These are phyloP conservation scores for Ganoderma sinense DNA, from an alignment of 1,284 basidiomycete species.

Conservation along the genomic window DNA sequence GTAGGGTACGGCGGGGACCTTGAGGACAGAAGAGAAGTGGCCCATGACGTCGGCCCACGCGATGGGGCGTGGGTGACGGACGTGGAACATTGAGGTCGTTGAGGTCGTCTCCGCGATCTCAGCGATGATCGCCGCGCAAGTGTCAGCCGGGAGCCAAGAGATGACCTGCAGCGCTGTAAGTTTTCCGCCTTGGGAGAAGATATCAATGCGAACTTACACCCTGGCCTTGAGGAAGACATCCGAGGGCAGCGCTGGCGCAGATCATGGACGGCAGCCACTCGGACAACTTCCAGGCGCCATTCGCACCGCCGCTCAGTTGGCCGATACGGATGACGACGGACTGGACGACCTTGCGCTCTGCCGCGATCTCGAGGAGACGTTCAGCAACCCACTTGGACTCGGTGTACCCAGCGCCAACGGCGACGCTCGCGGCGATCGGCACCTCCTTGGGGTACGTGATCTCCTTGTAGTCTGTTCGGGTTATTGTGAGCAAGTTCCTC, in stretches of 20 bases:
- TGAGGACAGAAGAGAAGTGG: not conserved
- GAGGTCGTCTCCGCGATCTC: not conserved
- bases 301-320: not conserved
- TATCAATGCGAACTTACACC: not conserved
- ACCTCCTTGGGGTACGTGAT: not conserved
- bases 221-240: not conserved
- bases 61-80: constrained; percentile 7
- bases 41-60: constrained; percentile 1
- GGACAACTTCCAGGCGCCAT: not conserved
- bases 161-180: not conserved
- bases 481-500: too few species aligned
- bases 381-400: not conserved
- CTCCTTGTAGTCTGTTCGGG: not conserved
- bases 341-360: not conserved
- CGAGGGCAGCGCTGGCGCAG: not conserved
- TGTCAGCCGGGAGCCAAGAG: not conserved
- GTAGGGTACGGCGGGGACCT: not conserved
- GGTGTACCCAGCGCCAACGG: not conserved
- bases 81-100: not conserved
- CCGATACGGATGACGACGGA: not conserved
- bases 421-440: not conserved
- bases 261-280: not conserved
- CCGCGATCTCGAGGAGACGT: not conserved
- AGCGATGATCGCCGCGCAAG: not conserved
- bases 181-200: not conserved